A percentile compares a stretch with the other conserved stretches of the same genome.
Evolutionary conservation across 2,329 filamentous ascomycete species (phyloP).

Genomic region (Lecanicillium sp.): DNA sequence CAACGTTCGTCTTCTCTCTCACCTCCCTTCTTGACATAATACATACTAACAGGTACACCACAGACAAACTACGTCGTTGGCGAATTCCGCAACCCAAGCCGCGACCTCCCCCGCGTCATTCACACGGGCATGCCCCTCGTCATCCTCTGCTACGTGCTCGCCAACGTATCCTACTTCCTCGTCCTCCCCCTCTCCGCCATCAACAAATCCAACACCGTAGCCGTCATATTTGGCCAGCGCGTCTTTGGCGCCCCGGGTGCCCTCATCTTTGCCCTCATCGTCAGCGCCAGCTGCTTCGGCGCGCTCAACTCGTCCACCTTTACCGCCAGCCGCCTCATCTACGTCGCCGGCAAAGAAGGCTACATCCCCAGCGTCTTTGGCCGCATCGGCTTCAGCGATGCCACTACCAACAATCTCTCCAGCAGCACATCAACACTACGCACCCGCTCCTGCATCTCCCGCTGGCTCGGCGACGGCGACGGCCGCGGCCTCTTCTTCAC

Average conservation of each 20-base stretch:
- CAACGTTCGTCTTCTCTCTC: conserved; percentile 59
- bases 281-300: conserved; percentile 87
- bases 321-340: conserved; percentile 84
- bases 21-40: conserved; percentile 7
- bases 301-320: conserved; percentile 92
- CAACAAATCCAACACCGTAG: conserved; percentile 88
- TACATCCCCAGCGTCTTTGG: conserved; percentile 83
- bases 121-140: conserved; percentile 95
- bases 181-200: conserved; percentile 76
- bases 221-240: conserved; percentile 82
- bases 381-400: conserved; percentile 61
- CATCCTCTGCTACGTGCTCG: conserved; percentile 81
- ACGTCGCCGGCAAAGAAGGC: conserved; percentile 90
- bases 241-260: conserved; percentile 83
- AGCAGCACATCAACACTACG: conserved; percentile 33
- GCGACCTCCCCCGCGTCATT: conserved; percentile 88
- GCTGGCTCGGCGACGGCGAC: conserved; percentile 64
- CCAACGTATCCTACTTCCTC: conserved; percentile 90
- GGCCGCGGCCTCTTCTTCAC: conserved; percentile 76
- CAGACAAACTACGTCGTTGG: conserved; percentile 96
- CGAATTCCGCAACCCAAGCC: conserved; percentile 85
- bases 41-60: conserved; percentile 15
- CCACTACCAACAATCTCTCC: conserved; percentile 14
- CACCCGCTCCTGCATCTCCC: conserved; percentile 49
- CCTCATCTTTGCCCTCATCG: conserved; percentile 78